Conservation (phyloP, 306 rosid genomes). For the Clitoria ternatea region DNA sequence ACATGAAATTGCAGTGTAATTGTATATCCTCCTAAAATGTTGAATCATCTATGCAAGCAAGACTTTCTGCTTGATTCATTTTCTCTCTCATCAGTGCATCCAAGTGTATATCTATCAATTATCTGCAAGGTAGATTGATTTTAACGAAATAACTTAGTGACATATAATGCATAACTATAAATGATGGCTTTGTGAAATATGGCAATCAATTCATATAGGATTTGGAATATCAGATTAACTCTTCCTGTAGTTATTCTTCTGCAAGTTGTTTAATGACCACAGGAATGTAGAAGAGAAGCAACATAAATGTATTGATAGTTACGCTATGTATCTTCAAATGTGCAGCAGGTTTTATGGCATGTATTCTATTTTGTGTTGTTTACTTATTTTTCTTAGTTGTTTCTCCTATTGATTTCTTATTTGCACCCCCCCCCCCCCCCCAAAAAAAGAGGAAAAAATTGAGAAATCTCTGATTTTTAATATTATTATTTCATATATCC, state of each 20-base stretch:
- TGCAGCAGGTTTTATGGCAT: neutral
- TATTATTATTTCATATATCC: neutral
- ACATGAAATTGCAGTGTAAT: constrained; percentile 11
- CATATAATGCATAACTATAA: neutral
- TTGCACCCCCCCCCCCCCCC: too few species aligned
- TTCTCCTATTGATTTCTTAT: neutral
- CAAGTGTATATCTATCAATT: neutral
- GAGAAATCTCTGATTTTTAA: constrained; percentile 1
- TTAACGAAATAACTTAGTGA: constrained; percentile 5
- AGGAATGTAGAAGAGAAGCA: constrained; percentile 6
- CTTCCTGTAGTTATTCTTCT: neutral
- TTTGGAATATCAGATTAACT: constrained; percentile 14
- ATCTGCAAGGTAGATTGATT: constrained; percentile 2
- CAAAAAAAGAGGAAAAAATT: neutral
- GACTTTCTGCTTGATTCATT: neutral
- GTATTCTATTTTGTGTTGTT: neutral
- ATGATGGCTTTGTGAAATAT: neutral
- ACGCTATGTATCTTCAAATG: constrained; percentile 22
- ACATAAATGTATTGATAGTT: neutral
- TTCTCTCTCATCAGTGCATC: neutral
- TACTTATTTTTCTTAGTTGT: neutral
- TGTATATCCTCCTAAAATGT: neutral
- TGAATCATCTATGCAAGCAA: neutral
- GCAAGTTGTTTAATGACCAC: constrained; percentile 10
- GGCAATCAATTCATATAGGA: neutral